Percentiles rank a stretch among this genome's conserved stretches.
These are phyloP conservation scores for Pleurotus ostreatus DNA, from an alignment of 768 basidiomycete species.

Conservation along the genomic window DNA sequence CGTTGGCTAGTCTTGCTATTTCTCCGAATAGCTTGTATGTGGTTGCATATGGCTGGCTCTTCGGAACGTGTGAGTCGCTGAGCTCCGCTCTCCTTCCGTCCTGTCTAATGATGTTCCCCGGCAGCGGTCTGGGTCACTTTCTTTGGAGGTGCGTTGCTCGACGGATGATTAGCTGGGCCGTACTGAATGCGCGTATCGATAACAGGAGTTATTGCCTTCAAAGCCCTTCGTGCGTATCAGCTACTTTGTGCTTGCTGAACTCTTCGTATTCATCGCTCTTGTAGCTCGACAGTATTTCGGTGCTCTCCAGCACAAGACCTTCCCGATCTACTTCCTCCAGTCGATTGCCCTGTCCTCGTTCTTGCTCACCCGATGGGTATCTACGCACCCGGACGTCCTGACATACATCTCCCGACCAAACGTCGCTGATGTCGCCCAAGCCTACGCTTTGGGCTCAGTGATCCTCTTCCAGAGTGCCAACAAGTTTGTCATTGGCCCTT, in stretches of 20 bases:
- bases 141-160: slow-evolving; percentile 48
- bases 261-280: background rate
- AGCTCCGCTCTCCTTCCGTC: background rate
- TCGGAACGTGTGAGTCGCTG: slow-evolving; percentile 61
- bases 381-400: slow-evolving; percentile 52
- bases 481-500: slow-evolving; percentile 65
- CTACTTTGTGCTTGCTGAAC: background rate
- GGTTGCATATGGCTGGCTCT: slow-evolving; percentile 57
- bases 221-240: slow-evolving; percentile 46
- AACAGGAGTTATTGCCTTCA: slow-evolving; percentile 58
- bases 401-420: slow-evolving; percentile 41
- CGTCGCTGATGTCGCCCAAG: slow-evolving; percentile 61
- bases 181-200: background rate
- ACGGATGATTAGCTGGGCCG: background rate
- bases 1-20: slow-evolving; percentile 25
- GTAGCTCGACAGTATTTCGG: slow-evolving; percentile 73
- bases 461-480: slow-evolving; percentile 53
- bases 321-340: slow-evolving; percentile 70
- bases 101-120: slow-evolving; percentile 15
- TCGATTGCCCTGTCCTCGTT: slow-evolving; percentile 51
- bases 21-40: slow-evolving; percentile 42
- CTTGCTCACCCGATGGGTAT: slow-evolving; percentile 56
- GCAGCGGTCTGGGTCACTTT: slow-evolving; percentile 61
- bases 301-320: slow-evolving; percentile 66
- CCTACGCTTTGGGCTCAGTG: slow-evolving; percentile 48